Percentiles rank a stretch among this genome's conserved stretches.
Evolutionary conservation across 192 early-diverging fungal genomes (phyloP).

Genomic region (Podila verticillata): DNA sequence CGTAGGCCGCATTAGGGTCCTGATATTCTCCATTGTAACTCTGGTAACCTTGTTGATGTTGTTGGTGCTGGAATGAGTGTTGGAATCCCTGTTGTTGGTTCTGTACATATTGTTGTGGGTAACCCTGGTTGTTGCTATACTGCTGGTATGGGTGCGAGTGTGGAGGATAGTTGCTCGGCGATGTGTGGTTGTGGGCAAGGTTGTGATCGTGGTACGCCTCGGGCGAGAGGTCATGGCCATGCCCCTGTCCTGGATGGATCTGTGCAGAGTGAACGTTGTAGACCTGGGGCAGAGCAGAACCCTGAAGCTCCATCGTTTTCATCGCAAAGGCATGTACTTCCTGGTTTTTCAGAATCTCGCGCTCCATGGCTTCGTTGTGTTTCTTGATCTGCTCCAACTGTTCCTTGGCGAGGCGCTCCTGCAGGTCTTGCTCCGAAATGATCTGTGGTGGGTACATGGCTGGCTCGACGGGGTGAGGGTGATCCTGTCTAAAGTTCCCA

Average conservation of each 20-base stretch:
- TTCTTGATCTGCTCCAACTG: conserved; percentile 34
- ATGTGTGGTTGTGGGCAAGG: neutral
- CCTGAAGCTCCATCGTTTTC: conserved; percentile 32
- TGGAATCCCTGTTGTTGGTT: neutral
- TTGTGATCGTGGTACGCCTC: conserved; percentile 12
- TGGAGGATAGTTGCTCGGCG: conserved; percentile 9
- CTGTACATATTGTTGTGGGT: conserved; percentile 1
- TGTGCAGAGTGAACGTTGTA: conserved; percentile 16
- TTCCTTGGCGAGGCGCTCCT: conserved; percentile 20
- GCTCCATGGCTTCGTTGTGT: conserved; percentile 30
- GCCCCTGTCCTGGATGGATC: neutral
- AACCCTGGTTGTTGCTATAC: conserved; percentile 3
- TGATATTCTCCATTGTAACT: conserved; percentile 8
- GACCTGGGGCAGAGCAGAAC: conserved; percentile 1
- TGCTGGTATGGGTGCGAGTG: conserved; percentile 13
- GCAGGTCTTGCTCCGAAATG: conserved; percentile 24
- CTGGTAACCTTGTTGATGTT: conserved; percentile 17
- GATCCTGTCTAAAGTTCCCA: neutral
- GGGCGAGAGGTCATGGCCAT: conserved; percentile 7
- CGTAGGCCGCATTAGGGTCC: neutral
- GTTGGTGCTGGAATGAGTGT: conserved; percentile 12
- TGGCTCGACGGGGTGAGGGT: neutral
- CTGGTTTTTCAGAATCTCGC: conserved; percentile 15
- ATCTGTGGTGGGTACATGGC: conserved; percentile 42
- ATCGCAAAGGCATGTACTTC: conserved; percentile 14